These are phyloP conservation scores for Rhododendron kiyosumense DNA, from an alignment of 148 eudicot genomes.

Conservation along the genomic window DNA sequence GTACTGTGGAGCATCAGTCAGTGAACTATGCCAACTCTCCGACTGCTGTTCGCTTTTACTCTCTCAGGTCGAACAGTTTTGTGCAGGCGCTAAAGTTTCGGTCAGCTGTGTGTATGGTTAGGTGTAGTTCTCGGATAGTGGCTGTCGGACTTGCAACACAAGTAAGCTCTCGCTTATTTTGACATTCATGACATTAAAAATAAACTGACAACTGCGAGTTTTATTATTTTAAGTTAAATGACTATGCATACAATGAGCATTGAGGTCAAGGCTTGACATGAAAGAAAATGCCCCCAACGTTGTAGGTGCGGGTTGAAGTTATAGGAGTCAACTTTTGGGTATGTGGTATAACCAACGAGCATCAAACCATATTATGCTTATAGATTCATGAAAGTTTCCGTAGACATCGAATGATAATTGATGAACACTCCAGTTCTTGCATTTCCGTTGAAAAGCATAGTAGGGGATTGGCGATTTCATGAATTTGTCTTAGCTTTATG, in stretches of 20 bases:
- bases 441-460: background rate
- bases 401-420: background rate
- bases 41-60: slow-evolving; percentile 39
- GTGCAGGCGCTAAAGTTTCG: slow-evolving; percentile 35
- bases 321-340: background rate
- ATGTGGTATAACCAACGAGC: background rate
- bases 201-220: background rate
- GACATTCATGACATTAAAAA: background rate
- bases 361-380: background rate
- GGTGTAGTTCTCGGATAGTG: slow-evolving; percentile 41
- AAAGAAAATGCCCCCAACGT: background rate
- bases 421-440: background rate
- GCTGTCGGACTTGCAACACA: slow-evolving; percentile 41
- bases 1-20: slow-evolving; percentile 19
- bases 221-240: background rate
- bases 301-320: background rate
- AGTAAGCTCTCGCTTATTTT: slow-evolving; percentile 20
- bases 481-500: background rate
- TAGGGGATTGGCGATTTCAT: background rate
- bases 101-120: slow-evolving; percentile 36
- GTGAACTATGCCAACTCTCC: slow-evolving; percentile 21
- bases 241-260: background rate
- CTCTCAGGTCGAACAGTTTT: slow-evolving; percentile 33
- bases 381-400: background rate
- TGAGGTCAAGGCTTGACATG: background rate